Evolutionary conservation across 768 basidiomycete species (phyloP).

Genomic region (Termitomyces sp.): DNA sequence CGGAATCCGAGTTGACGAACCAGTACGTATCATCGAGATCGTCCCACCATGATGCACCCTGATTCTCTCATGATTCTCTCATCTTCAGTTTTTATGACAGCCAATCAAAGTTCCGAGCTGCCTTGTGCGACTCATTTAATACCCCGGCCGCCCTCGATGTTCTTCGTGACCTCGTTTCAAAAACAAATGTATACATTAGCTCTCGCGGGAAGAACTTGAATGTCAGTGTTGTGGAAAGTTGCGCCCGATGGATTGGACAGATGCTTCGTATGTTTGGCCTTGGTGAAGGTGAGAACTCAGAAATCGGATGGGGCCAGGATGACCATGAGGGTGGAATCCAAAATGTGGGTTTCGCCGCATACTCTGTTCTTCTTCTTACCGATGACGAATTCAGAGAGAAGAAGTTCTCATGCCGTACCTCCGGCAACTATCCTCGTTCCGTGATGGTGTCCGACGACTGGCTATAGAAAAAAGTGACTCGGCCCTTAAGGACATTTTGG

Average conservation of each 20-base stretch:
- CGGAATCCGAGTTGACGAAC: slow-evolving; percentile 65
- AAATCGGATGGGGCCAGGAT: slow-evolving; percentile 87
- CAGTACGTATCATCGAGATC: slow-evolving; percentile 38
- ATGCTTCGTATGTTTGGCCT: slow-evolving; percentile 82
- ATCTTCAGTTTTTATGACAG: slow-evolving; percentile 62
- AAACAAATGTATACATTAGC: slow-evolving; percentile 86
- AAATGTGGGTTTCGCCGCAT: slow-evolving; percentile 41
- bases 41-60: neutral
- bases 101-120: slow-evolving; percentile 75
- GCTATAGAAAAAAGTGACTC: slow-evolving; percentile 71
- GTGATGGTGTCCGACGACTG: slow-evolving; percentile 80
- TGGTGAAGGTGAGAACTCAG: slow-evolving; percentile 60
- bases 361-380: slow-evolving; percentile 5
- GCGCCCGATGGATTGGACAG: slow-evolving; percentile 64
- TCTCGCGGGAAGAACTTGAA: slow-evolving; percentile 56
- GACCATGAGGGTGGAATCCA: slow-evolving; percentile 38
- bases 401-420: slow-evolving; percentile 88
- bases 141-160: slow-evolving; percentile 79
- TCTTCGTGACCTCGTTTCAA: slow-evolving; percentile 78
- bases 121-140: slow-evolving; percentile 96
- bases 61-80: slow-evolving; percentile 3
- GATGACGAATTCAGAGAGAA: slow-evolving; percentile 57
- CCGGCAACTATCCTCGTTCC: slow-evolving; percentile 79
- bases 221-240: slow-evolving; percentile 57
- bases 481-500: slow-evolving; percentile 75